These are phyloP conservation scores for Fragaria nilgerrensis DNA, from an alignment of 306 rosid species.

Conservation along the genomic window DNA sequence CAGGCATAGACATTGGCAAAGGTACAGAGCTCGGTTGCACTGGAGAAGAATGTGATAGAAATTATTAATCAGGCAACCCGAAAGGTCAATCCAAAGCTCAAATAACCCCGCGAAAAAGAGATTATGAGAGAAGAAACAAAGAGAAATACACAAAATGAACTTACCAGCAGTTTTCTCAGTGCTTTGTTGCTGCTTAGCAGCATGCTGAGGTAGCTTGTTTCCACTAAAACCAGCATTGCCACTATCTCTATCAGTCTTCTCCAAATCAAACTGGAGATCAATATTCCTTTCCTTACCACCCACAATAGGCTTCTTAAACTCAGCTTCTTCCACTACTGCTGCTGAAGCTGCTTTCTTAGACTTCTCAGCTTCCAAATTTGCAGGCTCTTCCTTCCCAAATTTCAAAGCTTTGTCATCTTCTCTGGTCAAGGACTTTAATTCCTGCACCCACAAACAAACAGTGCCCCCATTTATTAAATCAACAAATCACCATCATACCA, in stretches of 20 bases:
- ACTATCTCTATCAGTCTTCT: conserved; percentile 58
- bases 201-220: conserved; percentile 48
- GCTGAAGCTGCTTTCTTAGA: conserved; percentile 25
- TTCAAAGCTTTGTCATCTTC: conserved; percentile 57
- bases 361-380: conserved; percentile 49
- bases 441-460: conserved; percentile 43
- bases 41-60: conserved; percentile 22
- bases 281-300: conserved; percentile 51
- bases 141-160: conserved; percentile 1
- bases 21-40: conserved; percentile 66
- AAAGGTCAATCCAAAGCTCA: not conserved
- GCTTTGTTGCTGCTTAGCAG: conserved; percentile 38
- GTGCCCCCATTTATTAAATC: conserved; percentile 3
- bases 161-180: conserved; percentile 67
- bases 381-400: conserved; percentile 48
- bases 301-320: conserved; percentile 37
- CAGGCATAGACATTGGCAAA: conserved; percentile 61
- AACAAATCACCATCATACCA: conserved; percentile 10
- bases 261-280: conserved; percentile 73
- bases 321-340: conserved; percentile 43
- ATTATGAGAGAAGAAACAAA: not conserved
- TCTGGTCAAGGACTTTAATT: conserved; percentile 46
- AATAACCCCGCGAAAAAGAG: not conserved
- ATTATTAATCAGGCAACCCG: conserved; percentile 23
- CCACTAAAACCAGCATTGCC: conserved; percentile 33